These are phyloP conservation scores for Eutrema japonicum DNA, from an alignment of 345 rosid genomes.

Conservation along the genomic window DNA sequence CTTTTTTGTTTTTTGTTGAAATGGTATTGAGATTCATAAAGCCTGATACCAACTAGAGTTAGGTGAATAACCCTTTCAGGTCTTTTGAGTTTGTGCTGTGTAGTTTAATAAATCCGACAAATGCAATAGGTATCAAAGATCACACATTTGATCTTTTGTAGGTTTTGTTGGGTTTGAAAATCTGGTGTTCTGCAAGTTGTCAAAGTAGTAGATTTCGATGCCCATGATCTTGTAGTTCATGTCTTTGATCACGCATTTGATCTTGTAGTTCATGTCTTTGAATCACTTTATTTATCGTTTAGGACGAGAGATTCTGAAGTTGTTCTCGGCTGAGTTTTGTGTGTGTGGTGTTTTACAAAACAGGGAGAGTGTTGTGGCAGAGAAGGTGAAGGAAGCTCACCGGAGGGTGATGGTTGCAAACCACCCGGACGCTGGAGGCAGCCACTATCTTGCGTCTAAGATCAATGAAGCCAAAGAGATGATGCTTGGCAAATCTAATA, in stretches of 20 bases:
- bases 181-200: background rate
- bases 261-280: background rate
- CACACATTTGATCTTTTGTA: background rate
- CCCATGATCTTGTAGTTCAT: background rate
- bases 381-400: constrained; percentile 88
- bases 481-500: constrained; percentile 72
- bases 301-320: background rate
- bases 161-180: background rate
- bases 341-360: constrained; percentile 19
- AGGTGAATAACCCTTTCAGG: background rate
- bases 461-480: constrained; percentile 87
- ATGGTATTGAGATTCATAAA: background rate
- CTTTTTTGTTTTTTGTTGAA: background rate
- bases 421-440: constrained; percentile 92
- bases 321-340: constrained; percentile 12
- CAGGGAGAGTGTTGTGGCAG: constrained; percentile 70
- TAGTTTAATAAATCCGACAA: background rate
- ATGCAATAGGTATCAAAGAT: background rate
- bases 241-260: background rate
- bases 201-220: background rate
- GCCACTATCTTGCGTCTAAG: constrained; percentile 89
- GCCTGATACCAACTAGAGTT: background rate
- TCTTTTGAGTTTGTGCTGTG: background rate
- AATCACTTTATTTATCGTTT: background rate
- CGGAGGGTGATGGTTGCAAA: constrained; percentile 90